phyloP scores from a whole-genome alignment of 305 asterid species.

The Solanum chacoense region DNA sequence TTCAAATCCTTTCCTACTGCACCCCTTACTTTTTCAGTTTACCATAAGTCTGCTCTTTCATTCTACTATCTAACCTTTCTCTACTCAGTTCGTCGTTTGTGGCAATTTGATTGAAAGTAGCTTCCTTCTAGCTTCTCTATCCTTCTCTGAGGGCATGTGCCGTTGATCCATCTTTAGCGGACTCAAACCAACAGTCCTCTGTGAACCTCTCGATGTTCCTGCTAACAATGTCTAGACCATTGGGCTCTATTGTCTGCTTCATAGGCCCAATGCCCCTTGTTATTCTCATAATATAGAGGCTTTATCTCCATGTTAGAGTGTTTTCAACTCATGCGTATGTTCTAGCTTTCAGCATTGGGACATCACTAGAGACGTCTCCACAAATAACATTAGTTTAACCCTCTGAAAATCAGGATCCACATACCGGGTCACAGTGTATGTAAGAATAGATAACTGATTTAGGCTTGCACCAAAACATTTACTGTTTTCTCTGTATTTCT shows the following conservation, averaged over 20 bases:
- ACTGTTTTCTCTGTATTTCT: not conserved
- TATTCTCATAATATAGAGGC: not conserved
- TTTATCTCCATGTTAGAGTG: not conserved
- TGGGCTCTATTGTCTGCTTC: not conserved
- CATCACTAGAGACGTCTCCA: not conserved
- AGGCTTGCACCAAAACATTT: not conserved
- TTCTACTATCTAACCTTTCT: not conserved
- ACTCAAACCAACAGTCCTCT: not conserved
- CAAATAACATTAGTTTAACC: not conserved
- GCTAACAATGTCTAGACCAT: not conserved
- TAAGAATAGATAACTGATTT: not conserved
- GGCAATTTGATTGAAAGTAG: not conserved
- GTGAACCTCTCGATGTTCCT: not conserved
- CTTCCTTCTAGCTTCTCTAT: not conserved
- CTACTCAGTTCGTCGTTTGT: not conserved
- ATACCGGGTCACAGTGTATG: not conserved
- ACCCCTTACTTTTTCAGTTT: not conserved
- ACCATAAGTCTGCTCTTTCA: not conserved
- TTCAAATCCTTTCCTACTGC: not conserved
- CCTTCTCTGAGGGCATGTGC: not conserved
- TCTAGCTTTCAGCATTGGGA: not conserved
- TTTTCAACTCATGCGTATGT: not conserved
- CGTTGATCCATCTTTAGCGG: not conserved
- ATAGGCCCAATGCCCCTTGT: not conserved
- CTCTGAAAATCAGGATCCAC: not conserved